phyloP scores from a whole-genome alignment of 73 alveolate species.

The Strombidium stylifer region DNA sequence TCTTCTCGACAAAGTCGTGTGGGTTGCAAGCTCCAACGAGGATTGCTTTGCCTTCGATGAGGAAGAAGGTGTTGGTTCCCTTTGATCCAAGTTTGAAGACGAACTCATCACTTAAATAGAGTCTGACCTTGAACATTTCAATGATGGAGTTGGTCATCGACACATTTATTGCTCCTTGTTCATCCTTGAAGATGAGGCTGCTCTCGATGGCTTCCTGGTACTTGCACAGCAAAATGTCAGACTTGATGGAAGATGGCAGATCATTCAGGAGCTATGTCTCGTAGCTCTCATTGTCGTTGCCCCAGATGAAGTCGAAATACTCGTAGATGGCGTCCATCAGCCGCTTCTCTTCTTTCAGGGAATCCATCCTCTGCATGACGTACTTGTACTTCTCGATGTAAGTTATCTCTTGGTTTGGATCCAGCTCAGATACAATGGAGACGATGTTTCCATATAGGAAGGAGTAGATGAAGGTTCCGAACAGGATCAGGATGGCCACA shows the following conservation, averaged over 20 bases:
- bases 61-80: slow-evolving; percentile 33
- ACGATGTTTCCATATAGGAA: slow-evolving; percentile 61
- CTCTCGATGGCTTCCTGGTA: slow-evolving; percentile 48
- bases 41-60: slow-evolving; percentile 66
- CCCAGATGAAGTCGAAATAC: slow-evolving; percentile 48
- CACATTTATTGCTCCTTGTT: background rate
- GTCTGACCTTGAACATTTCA: slow-evolving; percentile 19
- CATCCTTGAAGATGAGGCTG: slow-evolving; percentile 31
- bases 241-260: slow-evolving; percentile 24
- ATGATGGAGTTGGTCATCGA: slow-evolving; percentile 47
- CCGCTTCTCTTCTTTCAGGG: background rate
- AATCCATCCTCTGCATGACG: slow-evolving; percentile 24
- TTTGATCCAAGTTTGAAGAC: slow-evolving; percentile 55
- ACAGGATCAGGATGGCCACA: slow-evolving; percentile 36
- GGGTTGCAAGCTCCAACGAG: slow-evolving; percentile 44
- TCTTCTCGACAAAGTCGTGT: no score
- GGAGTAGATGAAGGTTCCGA: slow-evolving; percentile 46
- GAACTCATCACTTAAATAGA: slow-evolving; percentile 47
- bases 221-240: slow-evolving; percentile 27
- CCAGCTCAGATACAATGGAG: slow-evolving; percentile 3
- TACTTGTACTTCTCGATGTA: slow-evolving; percentile 26
- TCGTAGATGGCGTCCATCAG: slow-evolving; percentile 25
- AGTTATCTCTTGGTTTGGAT: no score
- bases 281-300: slow-evolving; percentile 34
- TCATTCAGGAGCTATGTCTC: slow-evolving; percentile 21